phyloP scores from a whole-genome alignment of 2,329 filamentous ascomycete genomes.

The Fusarium mexicanum region DNA sequence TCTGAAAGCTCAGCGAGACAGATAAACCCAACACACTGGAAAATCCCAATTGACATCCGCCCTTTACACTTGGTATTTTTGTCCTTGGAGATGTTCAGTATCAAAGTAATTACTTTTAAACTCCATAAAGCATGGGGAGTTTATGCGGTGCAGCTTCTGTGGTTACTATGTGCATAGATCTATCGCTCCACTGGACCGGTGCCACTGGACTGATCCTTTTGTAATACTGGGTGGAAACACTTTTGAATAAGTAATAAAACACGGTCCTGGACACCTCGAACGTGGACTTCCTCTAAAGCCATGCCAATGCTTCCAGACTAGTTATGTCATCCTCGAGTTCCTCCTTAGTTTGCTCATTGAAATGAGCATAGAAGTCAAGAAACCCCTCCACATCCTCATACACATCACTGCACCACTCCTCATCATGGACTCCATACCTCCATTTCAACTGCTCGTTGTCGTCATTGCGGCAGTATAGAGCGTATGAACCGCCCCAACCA shows the following conservation, averaged over 20 bases:
- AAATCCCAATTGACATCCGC: no score
- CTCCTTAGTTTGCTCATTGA: background rate
- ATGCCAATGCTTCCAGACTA: background rate
- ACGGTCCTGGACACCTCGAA: accelerated
- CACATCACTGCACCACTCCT: background rate
- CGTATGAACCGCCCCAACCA: background rate
- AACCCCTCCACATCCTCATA: accelerated
- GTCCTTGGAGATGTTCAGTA: no score
- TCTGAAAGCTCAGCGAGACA: no score
- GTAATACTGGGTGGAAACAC: accelerated
- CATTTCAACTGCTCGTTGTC: background rate
- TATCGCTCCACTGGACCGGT: no score
- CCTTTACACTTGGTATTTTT: no score
- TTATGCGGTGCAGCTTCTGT: no score
- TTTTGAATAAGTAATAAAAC: accelerated
- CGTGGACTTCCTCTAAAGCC: background rate
- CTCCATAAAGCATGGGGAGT: no score
- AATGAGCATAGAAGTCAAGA: background rate
- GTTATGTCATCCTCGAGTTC: background rate
- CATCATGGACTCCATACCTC: background rate
- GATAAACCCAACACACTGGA: no score
- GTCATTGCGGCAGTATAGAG: background rate
- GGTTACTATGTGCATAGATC: no score
- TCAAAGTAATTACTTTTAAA: background rate
- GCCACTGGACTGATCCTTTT: no score